Evolutionary conservation across 441 rosid genomes (phyloP).

Genomic region (Erodium texanum): DNA sequence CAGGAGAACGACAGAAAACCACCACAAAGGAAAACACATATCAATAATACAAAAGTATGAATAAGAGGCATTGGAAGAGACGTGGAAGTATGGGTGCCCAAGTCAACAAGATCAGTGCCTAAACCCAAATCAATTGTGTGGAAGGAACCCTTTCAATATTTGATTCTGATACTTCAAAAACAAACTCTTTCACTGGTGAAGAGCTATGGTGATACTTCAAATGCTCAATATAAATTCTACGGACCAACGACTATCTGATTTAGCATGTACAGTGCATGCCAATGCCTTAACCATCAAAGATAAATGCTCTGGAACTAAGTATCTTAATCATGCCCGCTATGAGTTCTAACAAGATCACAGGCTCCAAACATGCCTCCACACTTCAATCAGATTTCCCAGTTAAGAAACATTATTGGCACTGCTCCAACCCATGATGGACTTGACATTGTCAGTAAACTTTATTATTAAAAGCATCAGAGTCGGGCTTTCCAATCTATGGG

Average conservation of each 20-base stretch:
- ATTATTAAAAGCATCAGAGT: not conserved
- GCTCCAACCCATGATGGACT: not conserved
- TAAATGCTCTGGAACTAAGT: no score
- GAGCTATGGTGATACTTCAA: not conserved
- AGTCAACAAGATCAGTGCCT: not conserved
- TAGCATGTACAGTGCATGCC: no score
- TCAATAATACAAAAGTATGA: not conserved
- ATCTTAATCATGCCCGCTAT: not conserved
- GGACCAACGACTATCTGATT: not conserved
- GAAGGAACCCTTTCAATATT: not conserved
- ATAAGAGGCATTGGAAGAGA: not conserved
- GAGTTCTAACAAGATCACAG: not conserved
- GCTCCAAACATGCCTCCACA: not conserved
- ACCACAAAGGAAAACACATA: no score
- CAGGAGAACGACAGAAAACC: no score
- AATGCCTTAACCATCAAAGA: no score
- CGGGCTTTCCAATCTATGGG: not conserved
- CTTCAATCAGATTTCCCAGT: not conserved
- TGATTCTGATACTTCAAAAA: not conserved
- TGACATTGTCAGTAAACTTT: not conserved
- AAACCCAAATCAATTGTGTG: not conserved
- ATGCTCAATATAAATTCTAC: not conserved
- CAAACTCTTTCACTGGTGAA: not conserved
- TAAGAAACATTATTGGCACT: not conserved
- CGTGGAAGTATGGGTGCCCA: not conserved